Conservation (phyloP, 164 flowering plant genomes). For the Berberis vulgaris region DNA sequence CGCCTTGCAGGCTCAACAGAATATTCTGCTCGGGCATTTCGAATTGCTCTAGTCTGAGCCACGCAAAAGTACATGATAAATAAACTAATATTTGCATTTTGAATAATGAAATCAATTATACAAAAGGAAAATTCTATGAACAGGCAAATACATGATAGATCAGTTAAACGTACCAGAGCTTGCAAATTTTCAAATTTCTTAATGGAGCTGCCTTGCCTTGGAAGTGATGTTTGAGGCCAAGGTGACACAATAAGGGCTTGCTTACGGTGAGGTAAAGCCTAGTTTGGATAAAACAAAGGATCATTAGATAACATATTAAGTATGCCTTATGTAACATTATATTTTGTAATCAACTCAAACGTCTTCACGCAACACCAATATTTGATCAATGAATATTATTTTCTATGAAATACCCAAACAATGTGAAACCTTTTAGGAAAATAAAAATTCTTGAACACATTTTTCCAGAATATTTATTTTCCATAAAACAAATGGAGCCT, state of each 20-base stretch:
- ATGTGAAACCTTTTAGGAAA: too few species aligned
- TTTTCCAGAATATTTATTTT: too few species aligned
- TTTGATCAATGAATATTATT: too few species aligned
- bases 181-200: constrained; percentile 82
- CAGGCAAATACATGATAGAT: neutral
- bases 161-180: constrained; percentile 53
- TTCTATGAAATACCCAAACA: too few species aligned
- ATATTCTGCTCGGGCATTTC: constrained; percentile 95
- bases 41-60: constrained; percentile 63
- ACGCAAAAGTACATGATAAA: neutral
- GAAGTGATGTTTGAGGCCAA: constrained; percentile 78
- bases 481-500: too few species aligned
- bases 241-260: constrained; percentile 73
- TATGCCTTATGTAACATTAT: too few species aligned
- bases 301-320: constrained; percentile 2
- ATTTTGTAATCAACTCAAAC: too few species aligned
- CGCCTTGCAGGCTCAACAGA: constrained; percentile 89
- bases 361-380: too few species aligned
- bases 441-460: too few species aligned
- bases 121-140: too few species aligned
- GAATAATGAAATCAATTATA: neutral
- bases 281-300: constrained; percentile 6
- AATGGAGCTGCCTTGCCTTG: constrained; percentile 40
- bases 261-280: constrained; percentile 75
- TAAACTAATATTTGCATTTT: neutral